Evolutionary conservation across 2,329 filamentous ascomycete species (phyloP).

Genomic region (Leptographium galeiforme): DNA sequence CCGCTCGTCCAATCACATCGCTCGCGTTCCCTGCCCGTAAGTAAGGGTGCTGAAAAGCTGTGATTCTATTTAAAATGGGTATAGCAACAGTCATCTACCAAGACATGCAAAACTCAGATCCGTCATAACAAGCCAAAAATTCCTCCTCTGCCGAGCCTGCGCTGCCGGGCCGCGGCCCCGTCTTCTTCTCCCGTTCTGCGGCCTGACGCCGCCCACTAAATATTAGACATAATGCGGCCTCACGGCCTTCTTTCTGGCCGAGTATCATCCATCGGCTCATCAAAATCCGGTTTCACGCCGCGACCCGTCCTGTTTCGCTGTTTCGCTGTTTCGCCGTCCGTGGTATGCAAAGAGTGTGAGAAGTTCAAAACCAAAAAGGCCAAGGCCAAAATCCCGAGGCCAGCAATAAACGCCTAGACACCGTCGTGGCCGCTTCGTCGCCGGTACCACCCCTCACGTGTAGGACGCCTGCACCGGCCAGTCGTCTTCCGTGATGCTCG

Average conservation of each 20-base stretch:
- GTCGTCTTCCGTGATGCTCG: conserved; percentile 96
- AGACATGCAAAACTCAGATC: too few species aligned
- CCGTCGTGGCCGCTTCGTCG: not conserved
- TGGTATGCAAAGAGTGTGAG: not conserved
- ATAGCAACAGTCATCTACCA: not conserved
- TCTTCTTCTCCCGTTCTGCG: too few species aligned
- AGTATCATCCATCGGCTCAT: too few species aligned
- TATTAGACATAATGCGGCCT: too few species aligned
- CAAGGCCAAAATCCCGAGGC: not conserved
- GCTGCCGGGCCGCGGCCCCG: too few species aligned
- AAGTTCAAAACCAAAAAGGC: not conserved
- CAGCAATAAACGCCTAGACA: too few species aligned
- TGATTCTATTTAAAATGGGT: not conserved
- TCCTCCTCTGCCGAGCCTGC: too few species aligned
- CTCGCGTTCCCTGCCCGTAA: not conserved
- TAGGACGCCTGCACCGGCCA: conserved; percentile 55
- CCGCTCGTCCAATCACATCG: not conserved
- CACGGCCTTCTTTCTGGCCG: too few species aligned
- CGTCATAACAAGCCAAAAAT: too few species aligned
- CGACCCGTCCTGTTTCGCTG: too few species aligned
- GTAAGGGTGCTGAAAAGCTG: not conserved
- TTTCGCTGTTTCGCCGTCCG: not conserved
- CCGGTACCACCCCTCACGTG: conserved; percentile 1
- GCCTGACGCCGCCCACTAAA: too few species aligned
- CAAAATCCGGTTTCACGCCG: too few species aligned